A percentile compares a stretch with the other conserved stretches of the same genome.
Evolutionary conservation across 495 filamentous ascomycete species (phyloP).

Genomic region (Tuber borchii): DNA sequence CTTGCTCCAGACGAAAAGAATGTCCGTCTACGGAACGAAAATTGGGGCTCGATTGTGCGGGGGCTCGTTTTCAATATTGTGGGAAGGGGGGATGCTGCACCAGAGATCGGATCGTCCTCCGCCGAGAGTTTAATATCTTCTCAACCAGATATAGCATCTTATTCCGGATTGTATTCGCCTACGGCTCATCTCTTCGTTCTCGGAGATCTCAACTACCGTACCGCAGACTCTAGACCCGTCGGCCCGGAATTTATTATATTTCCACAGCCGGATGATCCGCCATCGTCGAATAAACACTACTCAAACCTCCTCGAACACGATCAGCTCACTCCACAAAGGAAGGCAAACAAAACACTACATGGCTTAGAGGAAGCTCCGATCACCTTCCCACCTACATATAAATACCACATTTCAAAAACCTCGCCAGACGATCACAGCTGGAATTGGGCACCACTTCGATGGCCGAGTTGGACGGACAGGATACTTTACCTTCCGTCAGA

Average conservation of each 20-base stretch:
- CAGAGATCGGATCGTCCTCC: conserved; percentile 33
- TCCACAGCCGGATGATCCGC: conserved; percentile 53
- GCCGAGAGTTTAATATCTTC: conserved; percentile 10
- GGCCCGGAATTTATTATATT: conserved; percentile 51
- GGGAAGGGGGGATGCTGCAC: conserved; percentile 34
- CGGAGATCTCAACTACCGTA: conserved; percentile 94
- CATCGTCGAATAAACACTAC: conserved; percentile 47
- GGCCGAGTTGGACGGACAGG: conserved; percentile 91
- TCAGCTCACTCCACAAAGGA: conserved; percentile 66
- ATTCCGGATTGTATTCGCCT: conserved; percentile 57
- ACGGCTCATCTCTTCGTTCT: conserved; percentile 73
- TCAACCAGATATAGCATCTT: conserved; percentile 5
- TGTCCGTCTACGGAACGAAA: conserved; percentile 63
- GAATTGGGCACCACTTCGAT: conserved; percentile 71
- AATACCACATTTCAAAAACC: conserved; percentile 54
- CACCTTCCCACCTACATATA: conserved; percentile 87
- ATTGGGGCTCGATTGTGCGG: conserved; percentile 77
- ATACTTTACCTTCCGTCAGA: conserved; percentile 58
- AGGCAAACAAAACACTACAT: conserved; percentile 61
- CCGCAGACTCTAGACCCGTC: conserved; percentile 55
- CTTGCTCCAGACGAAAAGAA: conserved; percentile 77
- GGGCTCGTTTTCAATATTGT: conserved; percentile 63
- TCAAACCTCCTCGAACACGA: conserved; percentile 62
- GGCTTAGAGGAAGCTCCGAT: conserved; percentile 68
- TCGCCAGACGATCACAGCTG: conserved; percentile 49